Percentiles rank a stretch among this genome's conserved stretches.
Conservation (phyloP, 129 eudicot genomes). For the Chrysanthemum makinoi region DNA sequence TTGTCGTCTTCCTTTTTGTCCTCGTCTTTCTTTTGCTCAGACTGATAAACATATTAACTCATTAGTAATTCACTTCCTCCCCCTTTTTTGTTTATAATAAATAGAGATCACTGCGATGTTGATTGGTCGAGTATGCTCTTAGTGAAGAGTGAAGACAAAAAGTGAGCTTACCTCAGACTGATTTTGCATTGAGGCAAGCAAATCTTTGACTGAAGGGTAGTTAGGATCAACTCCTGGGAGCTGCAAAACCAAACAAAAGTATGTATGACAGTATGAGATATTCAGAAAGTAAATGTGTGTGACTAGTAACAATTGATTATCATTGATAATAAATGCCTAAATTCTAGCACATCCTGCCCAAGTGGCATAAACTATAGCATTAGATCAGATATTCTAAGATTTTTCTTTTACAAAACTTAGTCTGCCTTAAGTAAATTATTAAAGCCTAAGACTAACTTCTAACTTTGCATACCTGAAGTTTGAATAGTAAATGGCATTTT, state of each 20-base stretch:
- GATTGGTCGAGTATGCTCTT: background rate
- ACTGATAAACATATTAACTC: constrained; percentile 4
- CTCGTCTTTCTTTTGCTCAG: constrained; percentile 72
- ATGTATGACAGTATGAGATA: too few relatives aligned
- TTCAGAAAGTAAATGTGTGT: background rate
- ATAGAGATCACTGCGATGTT: too few relatives aligned
- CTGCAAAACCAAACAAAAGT: constrained; percentile 33
- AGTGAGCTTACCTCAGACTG: constrained; percentile 62
- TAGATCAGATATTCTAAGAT: constrained; percentile 8
- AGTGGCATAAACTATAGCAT: background rate
- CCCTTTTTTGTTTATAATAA: too few relatives aligned
- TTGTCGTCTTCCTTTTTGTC: constrained; percentile 68
- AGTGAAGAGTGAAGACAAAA: background rate
- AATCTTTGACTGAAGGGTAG: constrained; percentile 85
- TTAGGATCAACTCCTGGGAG: constrained; percentile 99
- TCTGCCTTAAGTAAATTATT: background rate
- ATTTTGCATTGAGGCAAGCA: constrained; percentile 96
- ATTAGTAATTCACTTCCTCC: background rate
- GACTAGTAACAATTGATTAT: background rate
- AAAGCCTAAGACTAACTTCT: background rate
- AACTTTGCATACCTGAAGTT: constrained; percentile 11
- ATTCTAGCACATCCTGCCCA: background rate
- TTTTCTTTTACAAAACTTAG: background rate
- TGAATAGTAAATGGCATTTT: background rate
- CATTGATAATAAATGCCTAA: background rate